Base-by-base conservation (phyloP, 176 grass and related monocot species). In the Melocanna baccifera region DNA sequence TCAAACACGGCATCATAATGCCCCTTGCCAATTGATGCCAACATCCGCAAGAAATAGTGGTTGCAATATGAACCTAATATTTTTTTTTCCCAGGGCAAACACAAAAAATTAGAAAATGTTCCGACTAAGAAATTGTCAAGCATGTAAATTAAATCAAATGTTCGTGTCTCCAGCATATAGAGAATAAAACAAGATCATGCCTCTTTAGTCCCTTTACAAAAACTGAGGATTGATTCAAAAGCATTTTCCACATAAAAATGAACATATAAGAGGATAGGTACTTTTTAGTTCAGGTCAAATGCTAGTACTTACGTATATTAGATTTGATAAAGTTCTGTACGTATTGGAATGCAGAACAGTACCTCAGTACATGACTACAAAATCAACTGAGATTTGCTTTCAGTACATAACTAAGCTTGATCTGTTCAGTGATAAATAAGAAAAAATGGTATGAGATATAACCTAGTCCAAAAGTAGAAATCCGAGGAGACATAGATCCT, bases 391-490 rank as follows among this genome's bases (percentile, higher is more conserved):
- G 3, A 58, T 78, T 79, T 82, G 7, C 2, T 43, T 73, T 48
- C 2, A 66, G 12, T 12, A 41, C 18, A 81, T n/a, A 29, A 74
- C 46, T 76, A 71, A 69, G 56, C 42, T 48, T 69, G 6, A 77
- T 47, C 19, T 56, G 20, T 71, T 63, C 39, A 53, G 25, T 42
- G 9, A 16, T 78, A 67, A 53, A 83, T 58, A 73, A 39, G 19
- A 62, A 72, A 48, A 58, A 36, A 82, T 64, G 9, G 28, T 42
- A 65, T 69, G 14, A 83, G 32, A 81, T 9, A 78, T 88, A 94
- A 98, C 96, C 96, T 90, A 98, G 85, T 65, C 93, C 96, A 62
- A 99, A 99, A 59, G 93, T 96, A 63, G 93, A 99, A 85, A 99
- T 89, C 57, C 91, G 88, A 70, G 93, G 93, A 86, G 89, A 87